Conservation (phyloP, 2,329 filamentous ascomycete genomes). For the Fonsecaea monophora region DNA sequence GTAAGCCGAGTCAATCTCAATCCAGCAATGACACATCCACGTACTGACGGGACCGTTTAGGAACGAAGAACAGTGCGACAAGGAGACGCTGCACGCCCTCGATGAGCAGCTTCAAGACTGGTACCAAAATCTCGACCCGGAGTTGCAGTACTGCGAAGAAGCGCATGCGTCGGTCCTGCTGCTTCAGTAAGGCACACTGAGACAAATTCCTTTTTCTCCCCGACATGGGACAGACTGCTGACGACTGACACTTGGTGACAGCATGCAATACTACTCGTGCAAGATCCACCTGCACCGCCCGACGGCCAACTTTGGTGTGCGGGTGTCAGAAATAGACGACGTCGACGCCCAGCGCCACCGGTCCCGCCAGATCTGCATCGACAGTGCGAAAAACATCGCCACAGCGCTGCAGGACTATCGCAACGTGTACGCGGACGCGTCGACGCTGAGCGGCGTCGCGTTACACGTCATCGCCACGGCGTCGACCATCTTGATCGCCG, state of each 20-base stretch:
- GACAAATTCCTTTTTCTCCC: no score
- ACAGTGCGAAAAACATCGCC: constrained; percentile 27
- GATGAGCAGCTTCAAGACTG: constrained; percentile 28
- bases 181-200: constrained; percentile 5
- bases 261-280: constrained; percentile 16
- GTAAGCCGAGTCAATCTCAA: neutral
- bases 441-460: constrained; percentile 28
- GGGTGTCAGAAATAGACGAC: neutral
- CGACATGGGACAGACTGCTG: no score
- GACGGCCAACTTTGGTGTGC: constrained; percentile 15
- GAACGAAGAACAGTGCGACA: constrained; percentile 20
- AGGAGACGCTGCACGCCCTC: constrained; percentile 23
- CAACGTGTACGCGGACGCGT: constrained; percentile 25
- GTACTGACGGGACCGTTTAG: constrained; percentile 8
- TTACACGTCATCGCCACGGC: constrained; percentile 33
- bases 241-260: neutral
- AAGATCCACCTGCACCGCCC: constrained; percentile 21
- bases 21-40: neutral
- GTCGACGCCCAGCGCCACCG: neutral
- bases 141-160: constrained; percentile 14
- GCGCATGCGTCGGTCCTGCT: constrained; percentile 4
- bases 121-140: constrained; percentile 27
- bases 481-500: constrained; percentile 31
- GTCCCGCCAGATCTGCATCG: constrained; percentile 30
- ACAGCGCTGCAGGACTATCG: constrained; percentile 29